A percentile compares a stretch with the other conserved stretches of the same genome.
Conservation (phyloP, 495 filamentous ascomycete genomes). For the Aspergillus panamensis region DNA sequence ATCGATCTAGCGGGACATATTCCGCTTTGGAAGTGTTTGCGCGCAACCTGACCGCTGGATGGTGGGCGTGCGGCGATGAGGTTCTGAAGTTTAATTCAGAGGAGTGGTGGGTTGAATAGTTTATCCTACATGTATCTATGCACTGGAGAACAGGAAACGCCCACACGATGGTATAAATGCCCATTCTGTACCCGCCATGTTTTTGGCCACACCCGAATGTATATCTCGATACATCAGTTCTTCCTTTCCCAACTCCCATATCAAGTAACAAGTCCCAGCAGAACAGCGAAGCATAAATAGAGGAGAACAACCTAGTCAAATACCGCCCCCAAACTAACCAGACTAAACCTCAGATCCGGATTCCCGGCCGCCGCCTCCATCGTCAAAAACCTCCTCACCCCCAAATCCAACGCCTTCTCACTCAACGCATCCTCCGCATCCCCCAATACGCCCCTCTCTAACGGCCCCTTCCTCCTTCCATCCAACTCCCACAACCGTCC, state of each 20-base stretch:
- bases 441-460: constrained; percentile 54
- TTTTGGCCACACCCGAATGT: too few species aligned
- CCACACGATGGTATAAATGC: too few species aligned
- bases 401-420: constrained; percentile 60
- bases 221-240: too few species aligned
- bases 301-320: constrained; percentile 47
- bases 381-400: constrained; percentile 58
- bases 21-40: constrained; percentile 83
- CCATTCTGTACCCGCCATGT: too few species aligned
- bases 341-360: constrained; percentile 71
- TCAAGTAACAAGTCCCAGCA: too few species aligned
- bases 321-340: constrained; percentile 64
- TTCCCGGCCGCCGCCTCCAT: constrained; percentile 52
- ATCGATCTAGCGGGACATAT: constrained; percentile 33
- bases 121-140: background rate
- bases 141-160: background rate
- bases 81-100: constrained; percentile 72
- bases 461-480: constrained; percentile 68
- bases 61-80: constrained; percentile 90
- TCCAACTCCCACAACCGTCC: constrained; percentile 82
- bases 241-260: too few species aligned
- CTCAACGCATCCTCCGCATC: constrained; percentile 65
- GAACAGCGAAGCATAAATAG: background rate
- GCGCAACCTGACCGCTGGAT: constrained; percentile 76
- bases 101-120: constrained; percentile 56